Evolutionary conservation across 1,284 basidiomycete species (phyloP).

Genomic region (Tetrapyrgos nigripes): DNA sequence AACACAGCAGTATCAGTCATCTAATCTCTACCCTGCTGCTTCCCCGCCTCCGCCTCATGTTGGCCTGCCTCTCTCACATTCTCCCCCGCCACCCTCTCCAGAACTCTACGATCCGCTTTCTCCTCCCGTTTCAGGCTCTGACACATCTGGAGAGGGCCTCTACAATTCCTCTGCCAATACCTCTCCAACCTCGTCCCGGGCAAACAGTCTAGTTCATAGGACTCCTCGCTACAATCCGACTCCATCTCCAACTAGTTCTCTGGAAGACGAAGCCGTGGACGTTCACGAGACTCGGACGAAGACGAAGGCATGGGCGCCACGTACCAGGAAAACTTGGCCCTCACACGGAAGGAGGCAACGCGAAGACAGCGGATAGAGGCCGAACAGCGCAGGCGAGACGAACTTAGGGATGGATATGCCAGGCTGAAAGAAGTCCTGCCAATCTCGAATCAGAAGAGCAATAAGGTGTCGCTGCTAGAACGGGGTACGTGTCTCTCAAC

Average conservation of each 20-base stretch:
- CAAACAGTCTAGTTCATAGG: constrained; percentile 75
- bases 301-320: constrained; percentile 75
- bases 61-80: constrained; percentile 54
- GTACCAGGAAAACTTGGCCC: constrained; percentile 70
- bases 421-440: constrained; percentile 87
- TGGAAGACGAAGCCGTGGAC: constrained; percentile 67
- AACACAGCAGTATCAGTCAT: constrained; percentile 40
- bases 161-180: constrained; percentile 81
- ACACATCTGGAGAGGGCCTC: constrained; percentile 79
- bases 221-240: constrained; percentile 76
- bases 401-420: constrained; percentile 87
- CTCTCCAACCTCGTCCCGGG: constrained; percentile 76
- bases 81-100: constrained; percentile 77
- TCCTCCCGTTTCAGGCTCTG: constrained; percentile 84
- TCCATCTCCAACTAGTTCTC: constrained; percentile 79
- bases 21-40: constrained; percentile 46
- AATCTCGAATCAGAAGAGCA: constrained; percentile 85
- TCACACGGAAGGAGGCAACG: constrained; percentile 83
- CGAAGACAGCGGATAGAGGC: constrained; percentile 83
- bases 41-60: constrained; percentile 55
- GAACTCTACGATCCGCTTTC: constrained; percentile 82
- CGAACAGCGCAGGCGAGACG: constrained; percentile 86
- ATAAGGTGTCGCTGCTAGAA: constrained; percentile 87
- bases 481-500: constrained; percentile 61
- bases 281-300: constrained; percentile 81